These are phyloP conservation scores for Cairneyella variabilis DNA, from an alignment of 495 filamentous ascomycete genomes.

Conservation along the genomic window DNA sequence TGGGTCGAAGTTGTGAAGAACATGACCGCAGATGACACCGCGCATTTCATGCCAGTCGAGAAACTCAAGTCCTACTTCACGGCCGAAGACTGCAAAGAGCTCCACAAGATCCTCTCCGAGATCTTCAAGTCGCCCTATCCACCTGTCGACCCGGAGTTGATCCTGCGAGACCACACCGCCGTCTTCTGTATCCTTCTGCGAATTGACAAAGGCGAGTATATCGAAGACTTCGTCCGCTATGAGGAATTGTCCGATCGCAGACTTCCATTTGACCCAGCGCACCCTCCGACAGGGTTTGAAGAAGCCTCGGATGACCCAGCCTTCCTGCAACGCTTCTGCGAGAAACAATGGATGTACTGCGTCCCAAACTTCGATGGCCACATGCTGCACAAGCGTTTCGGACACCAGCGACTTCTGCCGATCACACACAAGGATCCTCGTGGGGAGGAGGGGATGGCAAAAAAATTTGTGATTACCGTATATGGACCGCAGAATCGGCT, in stretches of 20 bases:
- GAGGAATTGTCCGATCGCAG: slow-evolving; percentile 24
- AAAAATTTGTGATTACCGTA: slow-evolving; percentile 25
- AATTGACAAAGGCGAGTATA: slow-evolving; percentile 19
- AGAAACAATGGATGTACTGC: slow-evolving; percentile 36
- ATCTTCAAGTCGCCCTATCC: slow-evolving; percentile 15
- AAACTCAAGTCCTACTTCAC: slow-evolving; percentile 15
- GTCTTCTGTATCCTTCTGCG: slow-evolving; percentile 29
- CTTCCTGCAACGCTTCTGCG: slow-evolving; percentile 28
- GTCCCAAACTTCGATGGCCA: slow-evolving; percentile 24
- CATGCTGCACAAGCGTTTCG: slow-evolving; percentile 15
- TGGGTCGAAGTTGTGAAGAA: slow-evolving; percentile 15
- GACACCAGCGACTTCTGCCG: slow-evolving; percentile 26
- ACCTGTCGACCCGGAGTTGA: slow-evolving; percentile 12
- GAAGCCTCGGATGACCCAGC: slow-evolving; percentile 1
- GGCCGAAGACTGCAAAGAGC: slow-evolving; percentile 7
- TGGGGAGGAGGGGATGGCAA: slow-evolving; percentile 17
- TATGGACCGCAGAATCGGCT: slow-evolving; percentile 29
- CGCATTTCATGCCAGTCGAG: slow-evolving; percentile 19
- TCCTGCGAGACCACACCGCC: slow-evolving; percentile 12
- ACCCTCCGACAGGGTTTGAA: slow-evolving; percentile 11
- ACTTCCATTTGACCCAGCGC: slow-evolving; percentile 24
- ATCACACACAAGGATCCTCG: slow-evolving; percentile 21
- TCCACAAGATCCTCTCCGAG: slow-evolving; percentile 15
- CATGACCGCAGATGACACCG: slow-evolving; percentile 12
- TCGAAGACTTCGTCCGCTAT: slow-evolving; percentile 26